Percentiles rank a stretch among this genome's conserved stretches.
Evolutionary conservation across 2,329 filamentous ascomycete species (phyloP).

Genomic region (Coleophoma cylindrospora): DNA sequence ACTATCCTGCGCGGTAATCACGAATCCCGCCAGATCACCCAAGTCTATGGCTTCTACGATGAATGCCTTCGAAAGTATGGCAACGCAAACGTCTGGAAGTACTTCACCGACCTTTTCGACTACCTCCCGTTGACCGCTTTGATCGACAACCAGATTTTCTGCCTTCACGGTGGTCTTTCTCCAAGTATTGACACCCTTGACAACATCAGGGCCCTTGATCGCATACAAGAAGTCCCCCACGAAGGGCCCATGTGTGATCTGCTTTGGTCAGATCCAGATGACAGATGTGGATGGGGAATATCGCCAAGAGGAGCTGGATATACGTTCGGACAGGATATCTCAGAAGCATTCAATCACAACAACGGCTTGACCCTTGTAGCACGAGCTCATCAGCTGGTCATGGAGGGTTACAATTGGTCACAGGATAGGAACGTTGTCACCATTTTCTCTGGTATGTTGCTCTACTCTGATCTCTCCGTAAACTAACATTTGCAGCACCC

Average conservation of each 20-base stretch:
- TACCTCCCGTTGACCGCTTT: slow-evolving; percentile 95
- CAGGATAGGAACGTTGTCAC: slow-evolving; percentile 98
- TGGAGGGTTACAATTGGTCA: slow-evolving; percentile 99
- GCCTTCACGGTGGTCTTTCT: slow-evolving; percentile 91
- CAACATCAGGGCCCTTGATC: slow-evolving; percentile 90
- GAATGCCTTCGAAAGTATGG: slow-evolving; percentile 98
- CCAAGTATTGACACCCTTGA: slow-evolving; percentile 95
- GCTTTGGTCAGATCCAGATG: slow-evolving; percentile 96
- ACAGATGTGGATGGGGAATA: slow-evolving; percentile 93
- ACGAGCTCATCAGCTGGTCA: slow-evolving; percentile 94
- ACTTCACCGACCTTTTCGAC: slow-evolving; percentile 97
- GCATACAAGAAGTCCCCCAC: slow-evolving; percentile 97
- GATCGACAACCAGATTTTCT: slow-evolving; percentile 99
- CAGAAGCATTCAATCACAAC: slow-evolving; percentile 98
- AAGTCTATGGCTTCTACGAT: slow-evolving; percentile 99
- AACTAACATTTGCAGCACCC: slow-evolving; percentile 50
- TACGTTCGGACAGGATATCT: slow-evolving; percentile 95
- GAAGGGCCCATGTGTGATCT: slow-evolving; percentile 98
- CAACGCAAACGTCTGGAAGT: slow-evolving; percentile 99
- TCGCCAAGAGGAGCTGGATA: slow-evolving; percentile 91
- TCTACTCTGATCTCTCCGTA: neutral
- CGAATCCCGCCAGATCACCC: slow-evolving; percentile 97
- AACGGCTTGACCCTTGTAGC: slow-evolving; percentile 95
- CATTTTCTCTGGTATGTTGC: slow-evolving; percentile 80
- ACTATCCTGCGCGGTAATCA: slow-evolving; percentile 98